phyloP scores from a whole-genome alignment of 306 rosid species.

The Albizia julibrissin region DNA sequence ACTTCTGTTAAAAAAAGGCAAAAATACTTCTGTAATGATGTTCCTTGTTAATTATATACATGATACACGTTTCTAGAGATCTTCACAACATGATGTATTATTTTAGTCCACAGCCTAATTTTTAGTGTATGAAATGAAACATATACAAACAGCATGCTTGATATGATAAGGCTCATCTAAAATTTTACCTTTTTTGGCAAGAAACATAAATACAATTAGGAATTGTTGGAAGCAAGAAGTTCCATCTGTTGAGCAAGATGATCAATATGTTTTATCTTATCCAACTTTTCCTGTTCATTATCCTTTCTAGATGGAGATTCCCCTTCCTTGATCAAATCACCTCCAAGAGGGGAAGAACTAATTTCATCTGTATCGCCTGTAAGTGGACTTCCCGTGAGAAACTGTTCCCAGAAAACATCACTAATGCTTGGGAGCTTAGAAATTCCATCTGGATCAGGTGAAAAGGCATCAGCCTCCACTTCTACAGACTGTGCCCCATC shows the following conservation, averaged over 20 bases:
- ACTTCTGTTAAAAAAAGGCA: neutral
- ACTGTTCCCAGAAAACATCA: slow-evolving; percentile 75
- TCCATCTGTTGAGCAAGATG: slow-evolving; percentile 70
- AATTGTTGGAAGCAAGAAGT: slow-evolving; percentile 53
- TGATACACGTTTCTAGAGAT: slow-evolving; percentile 26
- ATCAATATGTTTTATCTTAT: slow-evolving; percentile 50
- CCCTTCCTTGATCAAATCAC: slow-evolving; percentile 45
- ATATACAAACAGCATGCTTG: slow-evolving; percentile 39
- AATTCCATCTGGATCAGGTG: slow-evolving; percentile 51
- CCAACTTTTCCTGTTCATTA: slow-evolving; percentile 50
- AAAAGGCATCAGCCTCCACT: slow-evolving; percentile 41
- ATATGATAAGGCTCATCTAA: slow-evolving; percentile 25
- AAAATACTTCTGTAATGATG: neutral
- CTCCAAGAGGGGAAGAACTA: slow-evolving; percentile 44
- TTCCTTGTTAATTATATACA: slow-evolving; percentile 17
- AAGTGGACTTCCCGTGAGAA: slow-evolving; percentile 45
- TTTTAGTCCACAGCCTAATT: neutral
- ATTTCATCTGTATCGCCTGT: slow-evolving; percentile 55
- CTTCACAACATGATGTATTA: neutral
- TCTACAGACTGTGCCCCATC: slow-evolving; percentile 47
- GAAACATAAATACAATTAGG: slow-evolving; percentile 43
- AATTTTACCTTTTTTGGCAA: slow-evolving; percentile 55
- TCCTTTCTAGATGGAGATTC: slow-evolving; percentile 41
- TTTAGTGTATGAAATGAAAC: neutral
- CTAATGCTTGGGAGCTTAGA: slow-evolving; percentile 61